Evolutionary conservation across 2,329 filamentous ascomycete species (phyloP), one percentile per base, ranked within the genome.

Genomic region (Nemania bipapillata): DNA sequence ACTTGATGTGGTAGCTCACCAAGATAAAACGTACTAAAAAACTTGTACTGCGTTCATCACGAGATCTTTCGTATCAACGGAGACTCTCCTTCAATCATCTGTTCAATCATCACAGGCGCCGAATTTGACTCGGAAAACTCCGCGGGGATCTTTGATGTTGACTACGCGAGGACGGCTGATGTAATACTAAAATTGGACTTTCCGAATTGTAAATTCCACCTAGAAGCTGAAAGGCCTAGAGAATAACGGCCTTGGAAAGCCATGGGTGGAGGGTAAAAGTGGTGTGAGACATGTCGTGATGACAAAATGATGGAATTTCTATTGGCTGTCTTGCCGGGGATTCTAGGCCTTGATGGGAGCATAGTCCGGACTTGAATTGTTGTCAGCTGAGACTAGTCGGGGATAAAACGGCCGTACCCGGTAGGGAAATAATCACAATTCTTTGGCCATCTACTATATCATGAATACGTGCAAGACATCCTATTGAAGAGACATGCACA

Each of bases 231-330:
- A 58, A 42, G 42, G 59, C n/a, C 62, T 42, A 8, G n/a, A 32
- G 3, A 32, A 53, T 8, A 42, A 54, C n/a, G 20, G 37, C 17
- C 53, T 28, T 8, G 1, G 49, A 17, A 40, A 57, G 52, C 47
- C 12, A 20, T 28, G 42, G 53, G 50, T 65, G 32, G 42, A 65
- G 53, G 28, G 54, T 5, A 30, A 47, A 20, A 65, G 28, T 20
- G 42, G 35, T 5, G 42, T 17, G 24, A 49, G 62, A 28, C 52
- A 58, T 12, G 15, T 65, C 15, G 59, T 65, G 53, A 65, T 42
- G 62, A 54, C 53, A 42, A 59, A 6, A 24, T 65, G 17, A 22
- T 26, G 9, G 62, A 54, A 8, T 42, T 65, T 3, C 3, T 42
- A 9, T 26, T 65, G 30, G 62, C 62, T 17, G 9, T 65, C 24